phyloP scores from a whole-genome alignment of 805 yeast species.

The Wickerhamiella bombiphila region DNA sequence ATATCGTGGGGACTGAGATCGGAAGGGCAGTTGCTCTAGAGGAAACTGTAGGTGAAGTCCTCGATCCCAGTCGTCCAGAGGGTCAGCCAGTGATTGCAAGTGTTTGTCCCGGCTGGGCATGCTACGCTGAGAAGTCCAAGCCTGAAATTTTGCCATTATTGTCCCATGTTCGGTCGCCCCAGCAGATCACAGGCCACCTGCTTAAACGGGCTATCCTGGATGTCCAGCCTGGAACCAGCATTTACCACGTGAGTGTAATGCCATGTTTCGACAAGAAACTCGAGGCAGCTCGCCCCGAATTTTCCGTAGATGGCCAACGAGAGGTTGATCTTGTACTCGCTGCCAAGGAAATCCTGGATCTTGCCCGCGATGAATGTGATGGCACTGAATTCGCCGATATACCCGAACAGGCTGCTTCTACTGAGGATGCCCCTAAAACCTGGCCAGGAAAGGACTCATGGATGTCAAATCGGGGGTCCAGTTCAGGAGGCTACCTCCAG shows the following conservation, averaged over 20 bases:
- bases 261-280: conserved; percentile 95
- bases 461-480: conserved; percentile 62
- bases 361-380: conserved; percentile 29
- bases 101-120: conserved; percentile 91
- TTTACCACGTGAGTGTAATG: conserved; percentile 81
- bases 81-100: conserved; percentile 45
- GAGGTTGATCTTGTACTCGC: conserved; percentile 95
- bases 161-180: conserved; percentile 74
- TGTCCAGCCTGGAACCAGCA: conserved; percentile 23
- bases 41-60: conserved; percentile 33
- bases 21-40: conserved; percentile 57
- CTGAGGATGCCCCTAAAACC: conserved; percentile 32
- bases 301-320: conserved; percentile 24
- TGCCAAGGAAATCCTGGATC: conserved; percentile 67
- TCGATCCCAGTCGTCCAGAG: conserved; percentile 15
- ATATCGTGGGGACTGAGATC: conserved; percentile 70
- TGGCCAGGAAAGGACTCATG: conserved; percentile 59
- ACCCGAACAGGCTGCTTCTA: not conserved
- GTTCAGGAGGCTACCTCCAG: conserved; percentile 81
- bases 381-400: conserved; percentile 19
- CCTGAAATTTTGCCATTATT: conserved; percentile 62
- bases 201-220: conserved; percentile 38
- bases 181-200: conserved; percentile 76
- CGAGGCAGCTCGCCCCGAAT: conserved; percentile 80
- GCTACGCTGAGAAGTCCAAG: conserved; percentile 92